Conservation (phyloP, 2,329 filamentous ascomycete genomes). For the Fusarium neocosmosporiellum region DNA sequence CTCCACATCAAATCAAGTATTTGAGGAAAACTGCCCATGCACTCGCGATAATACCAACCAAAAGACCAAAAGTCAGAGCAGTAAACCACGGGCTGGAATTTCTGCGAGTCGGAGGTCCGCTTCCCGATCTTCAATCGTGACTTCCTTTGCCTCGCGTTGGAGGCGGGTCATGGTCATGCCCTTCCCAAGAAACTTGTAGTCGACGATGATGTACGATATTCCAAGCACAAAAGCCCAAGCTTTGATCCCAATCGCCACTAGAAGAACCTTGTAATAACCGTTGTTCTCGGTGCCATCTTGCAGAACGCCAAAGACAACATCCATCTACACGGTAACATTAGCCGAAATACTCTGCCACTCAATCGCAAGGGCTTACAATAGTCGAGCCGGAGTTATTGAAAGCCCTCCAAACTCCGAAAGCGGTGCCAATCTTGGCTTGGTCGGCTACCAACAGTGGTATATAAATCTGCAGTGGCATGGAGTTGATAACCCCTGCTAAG, state of each 20-base stretch:
- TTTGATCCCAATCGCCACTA: conserved; percentile 32
- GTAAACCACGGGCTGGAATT: conserved; percentile 15
- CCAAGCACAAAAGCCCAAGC: conserved; percentile 32
- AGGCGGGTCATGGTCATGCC: conserved; percentile 36
- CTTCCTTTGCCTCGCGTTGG: conserved; percentile 27
- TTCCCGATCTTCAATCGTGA: conserved; percentile 25
- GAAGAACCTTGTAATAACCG: conserved; percentile 32
- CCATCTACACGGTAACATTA: conserved; percentile 25
- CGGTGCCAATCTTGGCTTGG: conserved; percentile 38
- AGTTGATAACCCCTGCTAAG: conserved; percentile 36
- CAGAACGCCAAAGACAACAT: conserved; percentile 36
- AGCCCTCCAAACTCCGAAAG: conserved; percentile 37
- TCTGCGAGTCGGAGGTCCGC: conserved; percentile 27
- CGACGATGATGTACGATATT: conserved; percentile 33
- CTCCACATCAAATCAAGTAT: conserved; percentile 21
- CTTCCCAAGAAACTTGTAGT: conserved; percentile 31
- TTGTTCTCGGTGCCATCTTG: conserved; percentile 33
- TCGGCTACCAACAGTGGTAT: conserved; percentile 39
- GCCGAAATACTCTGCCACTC: neutral
- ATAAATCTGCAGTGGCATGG: conserved; percentile 38
- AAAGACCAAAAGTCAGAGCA: conserved; percentile 5
- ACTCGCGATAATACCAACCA: conserved; percentile 30
- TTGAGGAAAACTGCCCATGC: conserved; percentile 36
- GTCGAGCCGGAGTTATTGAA: conserved; percentile 40
- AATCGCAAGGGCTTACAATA: conserved; percentile 23